Evolutionary conservation across 2,329 filamentous ascomycete species (phyloP), one percentile per base, ranked within the genome.

Genomic region (Colletotrichum siamense): DNA sequence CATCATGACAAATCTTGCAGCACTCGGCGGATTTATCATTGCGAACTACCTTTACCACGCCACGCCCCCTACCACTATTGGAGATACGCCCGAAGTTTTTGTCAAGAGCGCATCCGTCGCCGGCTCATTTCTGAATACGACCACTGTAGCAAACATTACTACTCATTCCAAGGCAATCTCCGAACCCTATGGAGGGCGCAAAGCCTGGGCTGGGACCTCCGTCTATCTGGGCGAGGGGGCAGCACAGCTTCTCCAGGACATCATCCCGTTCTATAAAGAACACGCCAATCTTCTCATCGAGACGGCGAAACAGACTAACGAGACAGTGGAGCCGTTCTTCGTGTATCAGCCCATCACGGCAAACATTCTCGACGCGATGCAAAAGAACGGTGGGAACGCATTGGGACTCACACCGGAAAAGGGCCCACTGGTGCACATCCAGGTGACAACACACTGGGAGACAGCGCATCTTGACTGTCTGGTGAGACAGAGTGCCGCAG

Each of bases 301-400:
- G 2, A 73, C 39, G 1, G 79, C 79, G 4, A 76, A 71, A 24
- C 10, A 69, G 12, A 32, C 61, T 0, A 78, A 75, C 8, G 69
- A 75, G 8, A 63, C 52, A 1, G 52, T 81, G 6, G 65, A 71
- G 9, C 79, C 83, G 1, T 79, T 77, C 32, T 62, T 85, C 2
- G 79, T 82, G 13, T 84, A 85, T 77, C 87, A 89, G 76, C 84
- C 86, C 8, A 83, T 88, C 52, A 76, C 86, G 3, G 78, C 81
- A n/a, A 82, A 83, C 52, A 79, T 85, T 28, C 73, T 83, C 7
- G 76, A 81, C 15, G 72, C 79, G 9, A 83, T 83, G 80, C 76
- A 81, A 62, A 80, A 81, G 52, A 84, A 83, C 18, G 86, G 86
- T 6, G 85, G 86, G 15, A 89, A 88, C 67, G 81, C 86, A 2